Evolutionary conservation across 2,329 filamentous ascomycete species (phyloP).

Genomic region (Fusarium praegraminearum): DNA sequence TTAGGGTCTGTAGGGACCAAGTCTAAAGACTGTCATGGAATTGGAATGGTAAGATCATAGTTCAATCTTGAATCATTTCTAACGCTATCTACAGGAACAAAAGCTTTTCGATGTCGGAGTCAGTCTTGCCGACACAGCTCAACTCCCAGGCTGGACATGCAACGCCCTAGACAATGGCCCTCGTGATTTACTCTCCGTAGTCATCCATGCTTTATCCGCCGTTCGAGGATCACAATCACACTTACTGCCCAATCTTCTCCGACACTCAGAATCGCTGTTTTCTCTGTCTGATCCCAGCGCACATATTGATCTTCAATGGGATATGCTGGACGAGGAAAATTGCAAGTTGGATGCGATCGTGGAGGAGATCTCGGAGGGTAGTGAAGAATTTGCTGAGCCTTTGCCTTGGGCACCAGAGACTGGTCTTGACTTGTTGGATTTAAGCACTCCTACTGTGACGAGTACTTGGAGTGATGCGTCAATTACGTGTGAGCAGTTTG

Average conservation of each 20-base stretch:
- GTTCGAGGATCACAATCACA: constrained; percentile 48
- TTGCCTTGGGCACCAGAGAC: constrained; percentile 13
- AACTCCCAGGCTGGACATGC: constrained; percentile 34
- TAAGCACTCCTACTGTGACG: constrained; percentile 21
- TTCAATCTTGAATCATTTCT: accelerated
- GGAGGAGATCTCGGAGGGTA: constrained; percentile 25
- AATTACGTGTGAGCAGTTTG: constrained; percentile 4
- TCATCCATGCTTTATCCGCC: constrained; percentile 44
- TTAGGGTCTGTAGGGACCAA: constrained; percentile 43
- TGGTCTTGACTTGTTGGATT: constrained; percentile 26
- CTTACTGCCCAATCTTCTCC: constrained; percentile 46
- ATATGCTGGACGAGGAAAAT: not conserved
- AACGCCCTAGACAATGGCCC: constrained; percentile 47
- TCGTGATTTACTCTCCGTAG: constrained; percentile 46
- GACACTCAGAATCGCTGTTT: constrained; percentile 41
- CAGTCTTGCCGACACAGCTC: constrained; percentile 48
- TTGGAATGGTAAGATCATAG: constrained; percentile 45
- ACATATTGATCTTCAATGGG: constrained; percentile 24
- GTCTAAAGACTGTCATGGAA: constrained; percentile 51
- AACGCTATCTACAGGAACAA: constrained; percentile 42
- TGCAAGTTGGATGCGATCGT: not conserved
- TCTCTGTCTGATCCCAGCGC: constrained; percentile 23
- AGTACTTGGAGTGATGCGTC: constrained; percentile 16
- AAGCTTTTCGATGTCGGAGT: constrained; percentile 51
- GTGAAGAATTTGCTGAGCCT: constrained; percentile 1